Base-by-base conservation (phyloP, 305 asterid genomes). In the Fraxinus albicans region DNA sequence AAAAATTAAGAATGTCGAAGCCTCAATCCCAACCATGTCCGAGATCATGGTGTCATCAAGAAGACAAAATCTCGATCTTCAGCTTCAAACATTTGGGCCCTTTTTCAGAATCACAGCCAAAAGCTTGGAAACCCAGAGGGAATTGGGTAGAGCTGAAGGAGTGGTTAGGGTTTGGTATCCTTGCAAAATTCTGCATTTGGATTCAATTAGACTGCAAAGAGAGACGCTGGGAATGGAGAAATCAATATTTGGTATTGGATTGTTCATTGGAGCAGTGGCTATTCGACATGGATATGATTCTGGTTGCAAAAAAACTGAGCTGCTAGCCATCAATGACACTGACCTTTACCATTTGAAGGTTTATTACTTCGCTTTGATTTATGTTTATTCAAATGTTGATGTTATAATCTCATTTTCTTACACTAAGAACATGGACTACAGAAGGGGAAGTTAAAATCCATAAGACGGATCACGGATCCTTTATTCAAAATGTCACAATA, bases 231-330 rank as follows among this genome's bases (percentile, higher is more conserved):
- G 93, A 25, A 92, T 96, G 96, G 93, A 93, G 84, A 94, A 90
- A 81, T 96, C 99, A 2, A 91, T 96, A 31, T 96, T 93, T 74
- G 99, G 99, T 50, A 92, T 96, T 31, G 99, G 99, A 6, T 85
- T 96, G 93, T 96, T 94, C 36, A 63, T 96, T 67, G 99, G 99
- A 60, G 99, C 99, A 1, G 94, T 91, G 29, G 98, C 98, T 12
- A 90, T 94, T 25, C 84, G 98, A 76, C 88, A 90, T 83, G 99
- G 99, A 3, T 91, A 87, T 53, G 97, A 94, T 27, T 86, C 90
- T 72, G 97, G 99, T 0, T 96, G 99, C 87, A 47, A 7, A 77
- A 90, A 84, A 74, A 97, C 98, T n/a, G 96, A 96, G 90, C 50
- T 96, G 85, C 99, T 96, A 1, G 98, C 99, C 77, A 96, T 96